Evolutionary conservation across 2,329 filamentous ascomycete genomes (phyloP).

Genomic region (Septoria linicola): DNA sequence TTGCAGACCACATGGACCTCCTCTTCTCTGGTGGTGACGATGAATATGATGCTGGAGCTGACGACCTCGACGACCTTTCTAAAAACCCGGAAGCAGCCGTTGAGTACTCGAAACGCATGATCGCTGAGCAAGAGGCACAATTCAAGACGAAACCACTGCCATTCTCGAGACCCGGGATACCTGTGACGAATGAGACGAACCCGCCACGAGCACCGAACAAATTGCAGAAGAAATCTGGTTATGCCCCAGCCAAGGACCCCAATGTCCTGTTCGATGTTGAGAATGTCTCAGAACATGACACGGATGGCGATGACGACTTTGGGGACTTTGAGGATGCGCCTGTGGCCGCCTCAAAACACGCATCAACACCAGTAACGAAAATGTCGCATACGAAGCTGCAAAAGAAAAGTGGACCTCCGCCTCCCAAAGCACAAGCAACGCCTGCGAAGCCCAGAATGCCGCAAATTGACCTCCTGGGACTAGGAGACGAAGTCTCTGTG

Average conservation of each 20-base stretch:
- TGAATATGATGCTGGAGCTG: slow-evolving; percentile 38
- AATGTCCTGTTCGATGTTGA: slow-evolving; percentile 39
- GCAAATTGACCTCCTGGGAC: slow-evolving; percentile 32
- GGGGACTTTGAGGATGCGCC: slow-evolving; percentile 36
- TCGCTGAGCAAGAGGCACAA: slow-evolving; percentile 30
- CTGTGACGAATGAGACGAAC: too few species aligned
- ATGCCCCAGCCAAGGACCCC: slow-evolving; percentile 26
- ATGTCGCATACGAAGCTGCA: slow-evolving; percentile 4
- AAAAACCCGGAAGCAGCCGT: slow-evolving; percentile 39
- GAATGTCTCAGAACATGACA: slow-evolving; percentile 29
- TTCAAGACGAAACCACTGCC: slow-evolving; percentile 13
- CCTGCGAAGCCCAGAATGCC: slow-evolving; percentile 18
- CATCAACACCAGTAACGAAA: not conserved
- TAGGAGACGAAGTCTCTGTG: slow-evolving; percentile 28
- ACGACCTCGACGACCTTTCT: slow-evolving; percentile 36
- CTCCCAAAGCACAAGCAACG: not conserved
- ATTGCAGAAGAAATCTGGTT: slow-evolving; percentile 29
- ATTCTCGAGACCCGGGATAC: slow-evolving; percentile 2
- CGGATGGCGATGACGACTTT: slow-evolving; percentile 38
- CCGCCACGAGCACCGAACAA: slow-evolving; percentile 27
- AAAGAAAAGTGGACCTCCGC: slow-evolving; percentile 11
- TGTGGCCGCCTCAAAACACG: not conserved
- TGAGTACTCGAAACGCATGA: slow-evolving; percentile 37
- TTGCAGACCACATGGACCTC: slow-evolving; percentile 38
- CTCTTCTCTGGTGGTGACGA: slow-evolving; percentile 36